Conservation (phyloP, 164 flowering plant genomes). For the Brasenia schreberi region DNA sequence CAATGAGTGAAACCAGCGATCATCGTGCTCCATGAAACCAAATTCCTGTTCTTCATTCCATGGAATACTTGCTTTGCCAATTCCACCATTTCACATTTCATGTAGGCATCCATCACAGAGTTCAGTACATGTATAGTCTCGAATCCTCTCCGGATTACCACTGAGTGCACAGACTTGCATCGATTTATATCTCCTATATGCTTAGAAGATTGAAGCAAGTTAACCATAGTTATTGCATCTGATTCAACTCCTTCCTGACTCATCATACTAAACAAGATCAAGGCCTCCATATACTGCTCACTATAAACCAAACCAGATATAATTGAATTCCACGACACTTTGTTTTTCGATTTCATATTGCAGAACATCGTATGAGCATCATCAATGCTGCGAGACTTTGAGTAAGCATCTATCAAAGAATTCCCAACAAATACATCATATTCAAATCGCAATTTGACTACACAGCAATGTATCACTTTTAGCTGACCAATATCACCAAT, state of each 20-base stretch:
- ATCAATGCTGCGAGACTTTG: slow-evolving; percentile 29
- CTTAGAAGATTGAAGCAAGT: slow-evolving; percentile 51
- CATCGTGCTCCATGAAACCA: slow-evolving; percentile 73
- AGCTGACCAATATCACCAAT: slow-evolving; percentile 24
- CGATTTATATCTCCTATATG: slow-evolving; percentile 20
- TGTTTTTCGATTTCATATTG: slow-evolving; percentile 42
- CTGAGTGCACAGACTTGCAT: slow-evolving; percentile 56
- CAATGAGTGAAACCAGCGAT: slow-evolving; percentile 52
- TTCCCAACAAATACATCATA: slow-evolving; percentile 55
- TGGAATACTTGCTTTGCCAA: slow-evolving; percentile 39
- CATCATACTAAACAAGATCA: slow-evolving; percentile 38
- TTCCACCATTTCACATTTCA: slow-evolving; percentile 37
- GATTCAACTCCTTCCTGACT: slow-evolving; percentile 26
- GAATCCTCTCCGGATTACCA: slow-evolving; percentile 26
- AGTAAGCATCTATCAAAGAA: slow-evolving; percentile 67
- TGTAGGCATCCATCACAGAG: slow-evolving; percentile 57
- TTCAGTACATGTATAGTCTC: slow-evolving; percentile 38
- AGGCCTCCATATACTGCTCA: slow-evolving; percentile 31
- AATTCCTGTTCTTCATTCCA: slow-evolving; percentile 25
- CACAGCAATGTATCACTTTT: slow-evolving; percentile 33
- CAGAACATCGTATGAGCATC: slow-evolving; percentile 40
- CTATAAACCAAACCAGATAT: slow-evolving; percentile 50
- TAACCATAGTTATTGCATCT: slow-evolving; percentile 59
- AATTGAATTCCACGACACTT: slow-evolving; percentile 80
- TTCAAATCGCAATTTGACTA: slow-evolving; percentile 32